Evolutionary conservation across 305 asterid genomes (phyloP).

Genomic region (Fraxinus dipetala): DNA sequence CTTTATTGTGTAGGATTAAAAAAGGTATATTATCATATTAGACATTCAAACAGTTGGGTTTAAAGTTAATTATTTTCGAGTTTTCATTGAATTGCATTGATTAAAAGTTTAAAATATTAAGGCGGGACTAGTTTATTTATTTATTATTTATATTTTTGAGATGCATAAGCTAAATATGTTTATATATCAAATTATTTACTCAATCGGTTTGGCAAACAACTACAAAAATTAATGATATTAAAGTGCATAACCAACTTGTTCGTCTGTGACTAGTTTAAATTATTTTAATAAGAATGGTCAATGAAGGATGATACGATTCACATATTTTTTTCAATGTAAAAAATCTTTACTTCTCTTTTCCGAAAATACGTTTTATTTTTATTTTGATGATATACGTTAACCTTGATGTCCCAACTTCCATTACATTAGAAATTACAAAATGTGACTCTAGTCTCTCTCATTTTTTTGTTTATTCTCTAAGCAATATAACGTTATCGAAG

Average conservation of each 20-base stretch:
- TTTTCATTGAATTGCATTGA: constrained; percentile 1
- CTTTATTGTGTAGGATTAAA: constrained; percentile 20
- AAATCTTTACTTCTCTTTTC: not conserved
- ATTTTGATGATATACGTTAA: not conserved
- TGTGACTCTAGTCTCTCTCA: not conserved
- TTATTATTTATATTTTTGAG: not conserved
- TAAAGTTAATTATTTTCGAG: not conserved
- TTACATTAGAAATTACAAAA: not conserved
- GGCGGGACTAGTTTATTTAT: not conserved
- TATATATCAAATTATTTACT: not conserved
- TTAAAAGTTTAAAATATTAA: not conserved
- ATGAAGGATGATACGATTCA: not conserved
- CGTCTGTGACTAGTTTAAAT: not conserved
- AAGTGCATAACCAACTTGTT: not conserved
- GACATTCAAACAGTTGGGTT: not conserved
- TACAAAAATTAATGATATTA: constrained; percentile 25
- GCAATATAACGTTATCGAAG: not conserved
- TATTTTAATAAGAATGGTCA: not conserved
- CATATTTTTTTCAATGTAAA: not conserved
- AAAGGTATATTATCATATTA: not conserved
- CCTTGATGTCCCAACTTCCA: not conserved
- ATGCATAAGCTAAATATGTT: not conserved
- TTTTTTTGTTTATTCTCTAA: not conserved
- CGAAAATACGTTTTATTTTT: not conserved
- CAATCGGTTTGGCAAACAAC: constrained; percentile 36